Percentiles rank a stretch among this genome's conserved stretches.
phyloP scores from a whole-genome alignment of 257 asterid species.

The Coffea canephora region DNA sequence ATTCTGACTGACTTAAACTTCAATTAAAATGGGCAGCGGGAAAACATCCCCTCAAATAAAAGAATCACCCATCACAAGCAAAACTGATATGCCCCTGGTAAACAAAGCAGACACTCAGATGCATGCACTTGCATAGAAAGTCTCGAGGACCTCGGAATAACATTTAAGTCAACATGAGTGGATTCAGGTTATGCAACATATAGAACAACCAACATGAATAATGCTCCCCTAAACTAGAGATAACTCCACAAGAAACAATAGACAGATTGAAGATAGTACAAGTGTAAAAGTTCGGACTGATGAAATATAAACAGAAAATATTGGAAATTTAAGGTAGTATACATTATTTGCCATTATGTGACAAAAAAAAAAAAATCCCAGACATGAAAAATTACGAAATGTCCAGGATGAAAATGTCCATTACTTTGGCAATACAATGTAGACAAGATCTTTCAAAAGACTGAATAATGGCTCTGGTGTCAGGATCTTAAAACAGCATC shows the following conservation, averaged over 20 bases:
- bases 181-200: background rate
- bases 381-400: background rate
- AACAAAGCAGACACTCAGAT: background rate
- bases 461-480: background rate
- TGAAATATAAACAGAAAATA: too few relatives aligned
- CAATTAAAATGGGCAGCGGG: background rate
- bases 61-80: background rate
- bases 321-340: background rate
- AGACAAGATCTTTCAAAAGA: background rate
- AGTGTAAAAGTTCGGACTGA: background rate
- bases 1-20: background rate
- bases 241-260: background rate
- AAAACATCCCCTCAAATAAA: background rate
- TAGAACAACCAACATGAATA: background rate
- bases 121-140: background rate
- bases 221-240: background rate
- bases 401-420: background rate
- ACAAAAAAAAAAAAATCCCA: background rate
- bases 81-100: background rate
- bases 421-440: background rate
- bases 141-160: background rate
- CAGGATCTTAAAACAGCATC: slow-evolving; percentile 2
- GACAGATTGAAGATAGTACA: background rate
- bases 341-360: background rate
- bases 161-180: background rate